Base-by-base conservation (phyloP, 495 filamentous ascomycete genomes). In the Aspergillus panamensis region DNA sequence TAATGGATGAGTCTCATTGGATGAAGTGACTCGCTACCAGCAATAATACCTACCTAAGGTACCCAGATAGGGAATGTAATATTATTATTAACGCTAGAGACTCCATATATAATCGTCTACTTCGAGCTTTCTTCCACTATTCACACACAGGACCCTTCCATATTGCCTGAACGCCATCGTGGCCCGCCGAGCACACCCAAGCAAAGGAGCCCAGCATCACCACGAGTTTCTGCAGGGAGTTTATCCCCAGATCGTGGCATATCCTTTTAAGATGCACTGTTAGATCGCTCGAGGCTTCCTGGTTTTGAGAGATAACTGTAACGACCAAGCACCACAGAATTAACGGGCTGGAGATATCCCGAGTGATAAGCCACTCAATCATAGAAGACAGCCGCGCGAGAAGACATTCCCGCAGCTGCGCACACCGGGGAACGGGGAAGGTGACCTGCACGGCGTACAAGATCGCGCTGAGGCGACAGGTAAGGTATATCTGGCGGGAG, bases 361-460 rank as follows among this genome's bases (percentile, higher is more conserved):
- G 52, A 8, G 40, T 14, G 6, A 7, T 10, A 1, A 54, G 29
- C 29, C 37, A 25, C 21, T 30, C 52, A 14, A 54, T 16, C 17
- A 37, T 37, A n/a, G 52, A 14, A 3, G n/a, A 8, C 6, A 54
- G 16, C 13, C 20, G 8, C 0, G 43, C 3, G 10, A 54, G 29
- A 29, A 32, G 13, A 13, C 8, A 8, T 13, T 54, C 8, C 35
- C 50, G 17, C 3, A 52, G 8, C 0, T 0, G 17, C 5, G 35
- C 31, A 14, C 31, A 20, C 17, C 50, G 50, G 3, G 50, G 50
- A 20, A 54, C 6, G 5, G 52, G 52, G 4, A 54, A 54, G 3
- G 52, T 54, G 30, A 54, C 52, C 17, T 54, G 52, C 1, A 54
- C 8, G 33, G 52, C 52, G 44, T 47, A 54, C 40, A 54, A 25